Evolutionary conservation across 2,329 filamentous ascomycete genomes (phyloP), one percentile per base, ranked within the genome.

Genomic region (Colletotrichum sojae): DNA sequence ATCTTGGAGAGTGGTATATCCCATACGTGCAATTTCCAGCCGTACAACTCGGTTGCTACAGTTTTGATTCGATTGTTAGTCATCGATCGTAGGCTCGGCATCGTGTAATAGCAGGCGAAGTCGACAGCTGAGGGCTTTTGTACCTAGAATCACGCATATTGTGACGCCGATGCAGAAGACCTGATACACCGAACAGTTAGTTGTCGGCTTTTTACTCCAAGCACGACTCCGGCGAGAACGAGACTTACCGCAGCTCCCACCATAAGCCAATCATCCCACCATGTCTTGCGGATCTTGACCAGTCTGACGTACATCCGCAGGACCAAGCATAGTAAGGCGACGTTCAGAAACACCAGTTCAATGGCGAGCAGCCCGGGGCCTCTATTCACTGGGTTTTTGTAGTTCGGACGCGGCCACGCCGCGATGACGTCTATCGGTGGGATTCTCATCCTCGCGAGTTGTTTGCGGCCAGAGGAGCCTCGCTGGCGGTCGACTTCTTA

Each of bases 231-330:
- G 18, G n/a, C 15, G 3, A 12, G 5, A 16, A 4, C 27, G 15
- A 12, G 67, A 55, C 76, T 66, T 73, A 82, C 80, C 70, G 78
- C 76, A 4, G 80, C 80, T 40, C 63, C 76, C 5, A 82, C 69
- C 81, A 83, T 83, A 13, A 83, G 60, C 81, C 79, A 83, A 73
- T 83, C 82, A 68, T 83, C 82, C 60, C 76, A 73, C 40, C 79
- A 78, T 45, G 69, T 75, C 57, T 75, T 78, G 51, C 76, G 75
- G 40, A 82, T 75, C 43, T 80, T 75, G 63, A 71, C 63, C 2
- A 79, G 67, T 10, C 80, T 75, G 54, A 82, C 81, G 53, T 82
- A 82, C 46, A 83, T 74, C 15, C 82, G 78, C 56, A 81, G 73
- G 27, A 71, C 56, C 9, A 83, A 73, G 20, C 76, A 78, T 13